phyloP scores from a whole-genome alignment of 371 early-diverging fungal genomes.

The Umbelopsis sp. region DNA sequence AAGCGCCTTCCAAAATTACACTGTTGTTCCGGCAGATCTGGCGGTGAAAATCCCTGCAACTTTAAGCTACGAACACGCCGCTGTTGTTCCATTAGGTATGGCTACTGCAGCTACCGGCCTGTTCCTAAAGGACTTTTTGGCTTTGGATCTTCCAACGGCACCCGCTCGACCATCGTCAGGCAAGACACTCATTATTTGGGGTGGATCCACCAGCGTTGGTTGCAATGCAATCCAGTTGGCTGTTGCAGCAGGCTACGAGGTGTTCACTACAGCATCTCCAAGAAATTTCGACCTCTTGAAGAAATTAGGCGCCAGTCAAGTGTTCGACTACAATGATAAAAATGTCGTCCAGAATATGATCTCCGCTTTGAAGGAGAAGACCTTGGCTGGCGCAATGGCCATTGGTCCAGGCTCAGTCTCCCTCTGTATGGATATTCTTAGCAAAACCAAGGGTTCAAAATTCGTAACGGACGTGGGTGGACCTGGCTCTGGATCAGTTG shows the following conservation, averaged over 20 bases:
- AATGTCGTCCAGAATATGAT: conserved; percentile 24
- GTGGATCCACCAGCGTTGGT: conserved; percentile 40
- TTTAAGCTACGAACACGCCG: conserved; percentile 27
- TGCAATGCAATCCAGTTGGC: conserved; percentile 34
- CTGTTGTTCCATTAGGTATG: conserved; percentile 33
- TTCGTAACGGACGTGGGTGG: background rate
- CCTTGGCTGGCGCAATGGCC: background rate
- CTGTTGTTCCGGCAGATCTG: conserved; percentile 9
- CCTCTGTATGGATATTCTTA: background rate
- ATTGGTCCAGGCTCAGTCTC: background rate
- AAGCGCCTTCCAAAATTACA: conserved; percentile 24
- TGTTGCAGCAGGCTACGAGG: conserved; percentile 23
- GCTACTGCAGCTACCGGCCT: conserved; percentile 29
- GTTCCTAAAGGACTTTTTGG: background rate
- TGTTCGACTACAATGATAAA: conserved; percentile 44
- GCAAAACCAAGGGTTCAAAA: conserved; percentile 10
- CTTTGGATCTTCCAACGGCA: conserved; percentile 11
- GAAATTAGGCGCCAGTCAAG: conserved; percentile 45
- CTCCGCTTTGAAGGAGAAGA: conserved; percentile 4
- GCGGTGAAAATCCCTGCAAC: conserved; percentile 29
- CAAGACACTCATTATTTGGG: conserved; percentile 30
- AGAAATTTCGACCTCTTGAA: conserved; percentile 31
- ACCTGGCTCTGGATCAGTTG: background rate
- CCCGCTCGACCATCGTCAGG: background rate
- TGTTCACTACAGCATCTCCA: conserved; percentile 46